Evolutionary conservation across 139 green algal genomes (phyloP), one percentile per base, ranked within the genome.

Genomic region (Gonium pectorale): DNA sequence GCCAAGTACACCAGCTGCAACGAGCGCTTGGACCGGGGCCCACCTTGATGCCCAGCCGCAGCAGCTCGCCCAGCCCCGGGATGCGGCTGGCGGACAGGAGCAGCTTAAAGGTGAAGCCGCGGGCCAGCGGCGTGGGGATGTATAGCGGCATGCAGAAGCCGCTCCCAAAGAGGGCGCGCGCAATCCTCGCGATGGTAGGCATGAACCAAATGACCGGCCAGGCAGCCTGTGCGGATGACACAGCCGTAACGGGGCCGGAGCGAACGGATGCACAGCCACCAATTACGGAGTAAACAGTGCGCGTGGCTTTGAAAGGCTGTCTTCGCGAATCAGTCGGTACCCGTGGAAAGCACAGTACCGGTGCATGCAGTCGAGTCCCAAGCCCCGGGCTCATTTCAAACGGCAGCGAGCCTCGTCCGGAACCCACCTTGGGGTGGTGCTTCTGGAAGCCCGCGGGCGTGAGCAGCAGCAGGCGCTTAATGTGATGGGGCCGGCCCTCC

Each of bases 371-470:
- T n/a, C n/a, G n/a, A n/a, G n/a, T n/a, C n/a, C n/a, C n/a, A n/a
- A n/a, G n/a, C n/a, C n/a, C n/a, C n/a, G n/a, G n/a, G n/a, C n/a
- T n/a, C n/a, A n/a, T n/a, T n/a, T n/a, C n/a, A n/a, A n/a, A n/a
- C n/a, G n/a, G n/a, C n/a, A n/a, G n/a, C n/a, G n/a, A n/a, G n/a
- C n/a, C n/a, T n/a, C n/a, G n/a, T n/a, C n/a, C n/a, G n/a, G 79
- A 29, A 66, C 82, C 79, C 67, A 89, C 84, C 59, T 56, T 84
- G 15, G 91, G 89, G 9, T 75, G 63, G 62, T 89, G 54, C 29
- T 87, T 40, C 72, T 95, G 94, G 81, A 97, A 96, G 70, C 94
- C 95, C 0, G 95, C 95, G 19, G 95, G 95, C 38, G 90, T 95
- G 51, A 98, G 89, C 72, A 98, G 90, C 37, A 98, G 89, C 60